phyloP scores from a whole-genome alignment of 352 stramenopile species.

The Peronospora belbahrii region DNA sequence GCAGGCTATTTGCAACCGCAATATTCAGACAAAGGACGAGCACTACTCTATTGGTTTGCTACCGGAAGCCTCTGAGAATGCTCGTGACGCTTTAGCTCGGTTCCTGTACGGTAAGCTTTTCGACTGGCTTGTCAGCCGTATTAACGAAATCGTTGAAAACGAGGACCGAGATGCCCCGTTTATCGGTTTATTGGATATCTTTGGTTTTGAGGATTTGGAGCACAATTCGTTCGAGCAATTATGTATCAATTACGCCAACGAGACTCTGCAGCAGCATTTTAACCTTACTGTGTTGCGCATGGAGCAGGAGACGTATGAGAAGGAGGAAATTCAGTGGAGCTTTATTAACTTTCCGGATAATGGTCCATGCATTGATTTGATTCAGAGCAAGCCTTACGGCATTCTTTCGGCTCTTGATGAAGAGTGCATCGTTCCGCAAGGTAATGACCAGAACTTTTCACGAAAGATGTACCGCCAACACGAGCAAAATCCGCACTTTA shows the following conservation, averaged over 20 bases:
- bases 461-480: constrained; percentile 77
- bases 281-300: constrained; percentile 83
- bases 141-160: constrained; percentile 80
- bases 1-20: constrained; percentile 85
- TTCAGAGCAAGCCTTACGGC: constrained; percentile 78
- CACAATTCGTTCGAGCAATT: constrained; percentile 94
- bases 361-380: constrained; percentile 84
- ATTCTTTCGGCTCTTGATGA: constrained; percentile 85
- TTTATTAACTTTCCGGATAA: constrained; percentile 90
- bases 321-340: constrained; percentile 82
- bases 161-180: constrained; percentile 46
- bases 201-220: constrained; percentile 81
- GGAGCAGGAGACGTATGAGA: constrained; percentile 85
- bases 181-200: constrained; percentile 83
- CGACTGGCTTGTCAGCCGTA: constrained; percentile 79
- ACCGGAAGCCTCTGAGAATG: constrained; percentile 79
- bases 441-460: constrained; percentile 82
- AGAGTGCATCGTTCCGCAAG: constrained; percentile 85
- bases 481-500: constrained; percentile 60
- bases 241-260: constrained; percentile 93
- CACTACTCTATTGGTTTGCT: constrained; percentile 71
- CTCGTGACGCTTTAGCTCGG: constrained; percentile 90
- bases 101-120: constrained; percentile 95
- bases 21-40: constrained; percentile 92
- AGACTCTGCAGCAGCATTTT: constrained; percentile 91